Percentiles rank a stretch among this genome's conserved stretches.
These are phyloP conservation scores for Penicillium flavigenum DNA, from an alignment of 495 filamentous ascomycete genomes.

Conservation along the genomic window DNA sequence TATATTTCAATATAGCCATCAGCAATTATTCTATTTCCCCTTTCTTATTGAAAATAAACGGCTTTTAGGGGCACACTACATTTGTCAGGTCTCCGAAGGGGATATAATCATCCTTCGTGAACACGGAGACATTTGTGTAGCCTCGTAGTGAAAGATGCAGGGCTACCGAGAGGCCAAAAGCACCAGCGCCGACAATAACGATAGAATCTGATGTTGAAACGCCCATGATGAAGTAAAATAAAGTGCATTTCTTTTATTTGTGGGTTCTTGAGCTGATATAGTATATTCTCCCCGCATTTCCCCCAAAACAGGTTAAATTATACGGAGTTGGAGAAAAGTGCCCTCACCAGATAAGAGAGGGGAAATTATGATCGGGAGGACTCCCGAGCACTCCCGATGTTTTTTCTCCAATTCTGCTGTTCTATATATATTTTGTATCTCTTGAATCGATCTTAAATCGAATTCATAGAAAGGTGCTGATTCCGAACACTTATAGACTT, in stretches of 20 bases:
- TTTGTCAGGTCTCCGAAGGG: constrained; percentile 36
- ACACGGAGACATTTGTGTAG: constrained; percentile 45
- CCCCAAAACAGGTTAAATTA: background rate
- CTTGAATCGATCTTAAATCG: too few species aligned
- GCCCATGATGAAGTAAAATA: constrained; percentile 17
- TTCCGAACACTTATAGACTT: too few species aligned
- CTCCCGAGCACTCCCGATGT: background rate
- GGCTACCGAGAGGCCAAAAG: constrained; percentile 52
- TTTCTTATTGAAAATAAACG: background rate
- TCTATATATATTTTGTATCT: background rate
- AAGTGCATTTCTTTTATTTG: background rate
- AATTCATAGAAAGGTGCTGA: too few species aligned
- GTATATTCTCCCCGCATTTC: constrained; percentile 7
- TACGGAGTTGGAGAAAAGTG: constrained; percentile 11
- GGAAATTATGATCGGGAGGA: constrained; percentile 1
- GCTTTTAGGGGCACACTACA: constrained; percentile 15
- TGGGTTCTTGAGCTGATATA: constrained; percentile 3
- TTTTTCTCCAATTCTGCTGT: constrained; percentile 1
- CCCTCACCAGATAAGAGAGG: background rate
- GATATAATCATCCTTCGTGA: constrained; percentile 22
- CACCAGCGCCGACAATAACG: constrained; percentile 46
- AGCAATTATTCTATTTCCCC: constrained; percentile 12
- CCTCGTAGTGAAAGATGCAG: constrained; percentile 47
- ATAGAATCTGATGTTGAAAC: constrained; percentile 25
- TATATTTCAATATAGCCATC: constrained; percentile 16